These are phyloP conservation scores for Aaosphaeria pasadenensis DNA, from an alignment of 2,329 filamentous ascomycete genomes.

Conservation along the genomic window DNA sequence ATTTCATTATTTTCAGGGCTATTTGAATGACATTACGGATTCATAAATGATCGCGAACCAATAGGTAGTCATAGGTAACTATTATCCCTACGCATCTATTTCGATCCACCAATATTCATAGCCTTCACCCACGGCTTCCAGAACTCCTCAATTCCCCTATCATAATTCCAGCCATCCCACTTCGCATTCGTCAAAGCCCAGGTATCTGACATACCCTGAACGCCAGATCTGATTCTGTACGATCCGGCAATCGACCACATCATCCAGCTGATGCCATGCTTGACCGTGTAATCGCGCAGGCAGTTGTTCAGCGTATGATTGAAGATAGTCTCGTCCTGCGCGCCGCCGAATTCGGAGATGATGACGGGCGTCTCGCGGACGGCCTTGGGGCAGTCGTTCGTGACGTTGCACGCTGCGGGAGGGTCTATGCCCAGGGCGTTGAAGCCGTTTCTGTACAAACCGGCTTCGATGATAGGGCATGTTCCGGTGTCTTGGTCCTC, in stretches of 20 bases:
- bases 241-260: slow-evolving; percentile 51
- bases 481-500: slow-evolving; percentile 42
- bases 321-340: slow-evolving; percentile 39
- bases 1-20: too few relatives aligned
- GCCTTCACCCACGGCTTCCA: too few relatives aligned
- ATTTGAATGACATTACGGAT: too few relatives aligned
- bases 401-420: slow-evolving; percentile 34
- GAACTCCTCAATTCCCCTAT: too few relatives aligned
- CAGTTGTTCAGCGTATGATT: slow-evolving; percentile 48
- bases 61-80: too few relatives aligned
- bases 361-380: slow-evolving; percentile 36
- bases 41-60: too few relatives aligned
- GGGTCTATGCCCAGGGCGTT: slow-evolving; percentile 42
- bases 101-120: too few relatives aligned
- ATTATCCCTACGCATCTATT: too few relatives aligned
- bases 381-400: slow-evolving; percentile 31
- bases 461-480: slow-evolving; percentile 49
- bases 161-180: too few relatives aligned
- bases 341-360: slow-evolving; percentile 36
- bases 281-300: slow-evolving; percentile 44
- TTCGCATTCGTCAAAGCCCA: too few relatives aligned
- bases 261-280: slow-evolving; percentile 48
- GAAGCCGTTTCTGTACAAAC: slow-evolving; percentile 51
- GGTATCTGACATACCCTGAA: slow-evolving; percentile 46
- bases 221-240: slow-evolving; percentile 46